phyloP scores from a whole-genome alignment of 1,139 yeast genomes.

The Debaryomycetaceae sp. region DNA sequence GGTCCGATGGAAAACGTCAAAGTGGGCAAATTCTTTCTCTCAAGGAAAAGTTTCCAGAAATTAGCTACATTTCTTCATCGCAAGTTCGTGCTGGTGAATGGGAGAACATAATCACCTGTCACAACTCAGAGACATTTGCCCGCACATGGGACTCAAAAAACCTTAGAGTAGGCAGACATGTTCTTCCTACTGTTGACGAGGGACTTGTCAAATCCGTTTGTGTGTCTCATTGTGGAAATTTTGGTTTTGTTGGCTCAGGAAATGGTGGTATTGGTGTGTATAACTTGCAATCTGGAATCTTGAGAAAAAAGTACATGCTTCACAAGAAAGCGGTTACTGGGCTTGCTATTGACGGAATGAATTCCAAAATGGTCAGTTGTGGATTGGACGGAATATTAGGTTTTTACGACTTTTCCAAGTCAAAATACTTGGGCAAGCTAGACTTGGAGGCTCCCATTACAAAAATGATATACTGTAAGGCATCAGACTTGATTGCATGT shows the following conservation, averaged over 20 bases:
- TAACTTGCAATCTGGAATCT: slow-evolving; percentile 85
- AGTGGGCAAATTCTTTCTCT: slow-evolving; percentile 54
- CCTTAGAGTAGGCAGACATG: slow-evolving; percentile 77
- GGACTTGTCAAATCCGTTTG: slow-evolving; percentile 80
- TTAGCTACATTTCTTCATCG: slow-evolving; percentile 69
- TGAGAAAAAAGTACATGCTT: slow-evolving; percentile 62
- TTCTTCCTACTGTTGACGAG: slow-evolving; percentile 68
- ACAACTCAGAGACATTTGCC: slow-evolving; percentile 78
- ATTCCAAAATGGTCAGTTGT: slow-evolving; percentile 77
- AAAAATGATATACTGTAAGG: slow-evolving; percentile 67
- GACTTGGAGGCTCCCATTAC: slow-evolving; percentile 77
- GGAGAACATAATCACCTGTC: slow-evolving; percentile 94
- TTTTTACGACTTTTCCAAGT: slow-evolving; percentile 79
- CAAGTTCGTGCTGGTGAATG: slow-evolving; percentile 84
- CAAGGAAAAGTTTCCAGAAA: slow-evolving; percentile 73
- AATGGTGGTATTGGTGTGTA: slow-evolving; percentile 85
- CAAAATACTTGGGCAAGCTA: slow-evolving; percentile 65
- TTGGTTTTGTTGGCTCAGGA: slow-evolving; percentile 89
- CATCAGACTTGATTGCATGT: slow-evolving; percentile 82
- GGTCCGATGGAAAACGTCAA: slow-evolving; percentile 51
- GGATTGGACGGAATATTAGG: slow-evolving; percentile 91
- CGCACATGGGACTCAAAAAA: slow-evolving; percentile 88
- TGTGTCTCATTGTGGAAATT: slow-evolving; percentile 92
- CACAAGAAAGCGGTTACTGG: slow-evolving; percentile 88
- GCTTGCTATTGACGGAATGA: slow-evolving; percentile 84